phyloP scores from a whole-genome alignment of 2,329 filamentous ascomycete species.

The Cucurbitaria berberidis region DNA sequence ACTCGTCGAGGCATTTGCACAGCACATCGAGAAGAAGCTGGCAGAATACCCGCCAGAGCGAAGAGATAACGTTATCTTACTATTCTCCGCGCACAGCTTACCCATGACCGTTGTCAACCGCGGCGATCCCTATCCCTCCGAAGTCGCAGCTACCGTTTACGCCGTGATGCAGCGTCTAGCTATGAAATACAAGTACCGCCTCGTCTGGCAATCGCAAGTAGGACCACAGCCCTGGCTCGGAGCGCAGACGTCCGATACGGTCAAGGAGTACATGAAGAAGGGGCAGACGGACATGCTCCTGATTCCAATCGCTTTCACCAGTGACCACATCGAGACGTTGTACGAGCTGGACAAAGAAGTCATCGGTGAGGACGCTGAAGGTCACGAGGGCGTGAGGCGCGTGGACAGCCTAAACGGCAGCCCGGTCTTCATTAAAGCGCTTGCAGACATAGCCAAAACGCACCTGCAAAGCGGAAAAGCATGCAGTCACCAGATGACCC shows the following conservation, averaged over 20 bases:
- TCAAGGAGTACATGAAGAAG: constrained; percentile 86
- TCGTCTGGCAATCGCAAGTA: constrained; percentile 98
- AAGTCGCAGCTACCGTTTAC: constrained; percentile 94
- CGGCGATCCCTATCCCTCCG: constrained; percentile 93
- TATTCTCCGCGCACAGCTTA: constrained; percentile 95
- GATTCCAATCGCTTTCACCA: constrained; percentile 96
- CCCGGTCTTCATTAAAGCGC: constrained; percentile 84
- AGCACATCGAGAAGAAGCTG: constrained; percentile 87
- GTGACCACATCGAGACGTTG: constrained; percentile 97
- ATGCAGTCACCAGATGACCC: constrained; percentile 85
- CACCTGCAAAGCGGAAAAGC: constrained; percentile 74
- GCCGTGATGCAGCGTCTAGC: constrained; percentile 93
- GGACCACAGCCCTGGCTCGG: constrained; percentile 95
- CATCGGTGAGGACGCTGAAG: constrained; percentile 75
- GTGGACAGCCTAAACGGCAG: constrained; percentile 92
- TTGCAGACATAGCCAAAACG: constrained; percentile 83
- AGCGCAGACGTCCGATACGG: constrained; percentile 87
- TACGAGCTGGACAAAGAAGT: constrained; percentile 95
- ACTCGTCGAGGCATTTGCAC: constrained; percentile 87
- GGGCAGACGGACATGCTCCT: constrained; percentile 90
- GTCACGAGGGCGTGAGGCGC: constrained; percentile 70
- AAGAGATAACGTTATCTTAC: constrained; percentile 78
- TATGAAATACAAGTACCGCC: constrained; percentile 87
- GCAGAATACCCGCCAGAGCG: constrained; percentile 82
- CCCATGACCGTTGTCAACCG: constrained; percentile 98